phyloP scores from a whole-genome alignment of 2,329 filamentous ascomycete genomes.

The Fusarium hainanense region DNA sequence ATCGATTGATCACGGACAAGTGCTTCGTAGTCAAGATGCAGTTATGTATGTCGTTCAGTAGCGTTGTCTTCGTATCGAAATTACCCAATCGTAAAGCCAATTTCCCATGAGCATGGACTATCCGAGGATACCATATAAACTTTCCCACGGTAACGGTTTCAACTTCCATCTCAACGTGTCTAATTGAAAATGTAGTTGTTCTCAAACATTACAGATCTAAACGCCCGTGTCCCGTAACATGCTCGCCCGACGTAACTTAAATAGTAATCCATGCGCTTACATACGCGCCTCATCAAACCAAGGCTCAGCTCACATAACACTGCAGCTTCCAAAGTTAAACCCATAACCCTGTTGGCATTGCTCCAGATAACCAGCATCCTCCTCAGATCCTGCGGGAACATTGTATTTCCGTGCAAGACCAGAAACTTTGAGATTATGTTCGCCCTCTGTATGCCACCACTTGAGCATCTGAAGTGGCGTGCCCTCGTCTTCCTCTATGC shows the following conservation, averaged over 20 bases:
- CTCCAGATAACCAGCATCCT: slow-evolving; percentile 84
- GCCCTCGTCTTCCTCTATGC: slow-evolving; percentile 75
- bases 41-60: background rate
- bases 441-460: slow-evolving; percentile 93
- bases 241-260: slow-evolving; percentile 2
- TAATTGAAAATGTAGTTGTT: slow-evolving; percentile 2
- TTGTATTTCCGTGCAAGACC: slow-evolving; percentile 77
- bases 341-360: slow-evolving; percentile 66
- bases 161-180: background rate
- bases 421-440: slow-evolving; percentile 81
- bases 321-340: slow-evolving; percentile 59
- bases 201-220: slow-evolving; percentile 6
- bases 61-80: slow-evolving; percentile 22
- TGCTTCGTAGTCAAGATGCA: background rate
- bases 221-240: slow-evolving; percentile 13
- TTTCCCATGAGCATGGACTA: slow-evolving; percentile 4
- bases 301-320: slow-evolving; percentile 59
- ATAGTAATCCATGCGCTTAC: background rate
- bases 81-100: slow-evolving; percentile 12
- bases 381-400: slow-evolving; percentile 66
- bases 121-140: background rate
- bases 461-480: slow-evolving; percentile 78
- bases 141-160: background rate
- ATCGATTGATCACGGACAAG: background rate
- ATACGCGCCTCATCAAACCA: background rate